These are phyloP conservation scores for Dryas octopetala DNA, from an alignment of 306 rosid genomes.

Conservation along the genomic window DNA sequence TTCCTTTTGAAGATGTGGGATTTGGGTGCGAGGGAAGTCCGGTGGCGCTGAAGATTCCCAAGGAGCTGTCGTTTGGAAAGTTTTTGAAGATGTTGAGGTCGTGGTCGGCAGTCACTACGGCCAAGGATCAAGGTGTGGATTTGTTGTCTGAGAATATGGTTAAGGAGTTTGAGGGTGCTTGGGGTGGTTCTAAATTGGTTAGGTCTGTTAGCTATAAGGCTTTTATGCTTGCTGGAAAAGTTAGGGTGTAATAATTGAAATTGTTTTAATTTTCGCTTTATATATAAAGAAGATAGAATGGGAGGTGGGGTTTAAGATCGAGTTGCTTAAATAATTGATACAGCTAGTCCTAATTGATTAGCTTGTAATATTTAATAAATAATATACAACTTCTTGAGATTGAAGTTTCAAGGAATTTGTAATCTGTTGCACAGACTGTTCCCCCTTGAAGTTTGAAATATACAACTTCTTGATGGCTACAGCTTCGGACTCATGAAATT, in stretches of 20 bases:
- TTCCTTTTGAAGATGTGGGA: constrained; percentile 39
- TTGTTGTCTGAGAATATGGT: constrained; percentile 20
- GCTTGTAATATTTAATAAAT: too few relatives aligned
- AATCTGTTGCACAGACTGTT: too few relatives aligned
- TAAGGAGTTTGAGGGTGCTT: constrained; percentile 23
- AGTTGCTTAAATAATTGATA: too few relatives aligned
- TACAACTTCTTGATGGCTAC: too few relatives aligned
- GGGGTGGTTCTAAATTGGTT: constrained; percentile 26
- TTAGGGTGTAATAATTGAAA: background rate
- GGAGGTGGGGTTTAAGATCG: too few relatives aligned
- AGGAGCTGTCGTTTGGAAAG: constrained; percentile 12
- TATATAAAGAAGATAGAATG: too few relatives aligned
- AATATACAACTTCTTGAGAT: too few relatives aligned
- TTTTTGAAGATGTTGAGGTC: constrained; percentile 22
- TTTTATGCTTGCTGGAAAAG: constrained; percentile 36
- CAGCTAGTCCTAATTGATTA: too few relatives aligned
- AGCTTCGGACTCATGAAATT: too few relatives aligned
- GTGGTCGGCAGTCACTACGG: constrained; percentile 20
- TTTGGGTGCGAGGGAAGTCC: constrained; percentile 40
- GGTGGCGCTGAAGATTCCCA: constrained; percentile 26
- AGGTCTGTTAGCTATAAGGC: constrained; percentile 23
- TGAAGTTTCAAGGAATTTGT: too few relatives aligned
- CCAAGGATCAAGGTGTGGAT: constrained; percentile 35
- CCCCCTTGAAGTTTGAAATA: too few relatives aligned
- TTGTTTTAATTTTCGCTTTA: too few relatives aligned